Base-by-base conservation (phyloP, 1,139 yeast species). In the Yamadazyma spencermartinsiae region DNA sequence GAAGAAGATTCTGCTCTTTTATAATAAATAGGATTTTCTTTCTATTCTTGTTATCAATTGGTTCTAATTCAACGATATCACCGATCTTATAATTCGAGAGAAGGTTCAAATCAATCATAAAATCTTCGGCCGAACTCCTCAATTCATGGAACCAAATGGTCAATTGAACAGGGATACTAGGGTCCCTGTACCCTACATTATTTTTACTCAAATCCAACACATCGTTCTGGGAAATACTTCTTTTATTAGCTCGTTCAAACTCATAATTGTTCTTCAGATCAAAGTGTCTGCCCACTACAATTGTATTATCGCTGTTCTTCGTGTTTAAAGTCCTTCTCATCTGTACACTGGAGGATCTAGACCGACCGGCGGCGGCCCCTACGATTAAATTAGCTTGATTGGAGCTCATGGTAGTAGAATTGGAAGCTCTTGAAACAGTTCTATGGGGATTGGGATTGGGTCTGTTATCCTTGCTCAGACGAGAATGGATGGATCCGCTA, bases 81-180 rank as follows among this genome's bases (percentile, higher is more conserved):
- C 95, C 96, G 15, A 72, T 78, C 40, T 67, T 67, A 29, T 67
- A 56, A 1, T 80, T 76, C 0, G 86, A 83, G 0, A 87, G 52
- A 10, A 76, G 61, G 2, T 65, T 57, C 25, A 79, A 60, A 51
- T 87, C 90, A 4, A 88, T 58, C 34, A 84, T 58, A 2, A 88
- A 84, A 35, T 78, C 80, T 28, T 81, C 82, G 0, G 63, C 44
- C 1, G 82, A 78, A 0, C 75, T 68, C 15, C 88, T 63, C 2
- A 75, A 51, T 42, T 88, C 96, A 54, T 90, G 97, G 45, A 86
- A 83, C 74, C 87, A 80, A 1, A 85, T 76, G 3, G 80, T 79
- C 42, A 85, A 48, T 35, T 64, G 73, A 1, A 70, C 59, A 0
- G 76, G 72, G 2, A 42, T 11, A 1, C 45, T 39, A 5, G 50